Evolutionary conservation across 768 basidiomycete genomes (phyloP), one percentile per base, ranked within the genome.

Genomic region (Lactarius akahatsu): DNA sequence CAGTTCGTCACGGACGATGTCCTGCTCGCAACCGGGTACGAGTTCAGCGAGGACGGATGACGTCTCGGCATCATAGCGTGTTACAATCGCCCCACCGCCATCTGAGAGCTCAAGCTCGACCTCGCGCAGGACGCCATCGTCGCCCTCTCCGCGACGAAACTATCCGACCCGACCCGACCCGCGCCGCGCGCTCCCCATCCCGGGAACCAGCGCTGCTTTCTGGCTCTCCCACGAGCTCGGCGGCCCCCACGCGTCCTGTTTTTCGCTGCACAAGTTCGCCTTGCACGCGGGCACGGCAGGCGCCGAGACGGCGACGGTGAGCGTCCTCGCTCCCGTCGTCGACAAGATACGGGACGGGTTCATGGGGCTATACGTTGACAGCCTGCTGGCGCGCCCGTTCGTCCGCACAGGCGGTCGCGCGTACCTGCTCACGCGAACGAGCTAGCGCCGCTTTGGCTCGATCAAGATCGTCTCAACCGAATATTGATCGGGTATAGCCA

Each of bases 21-120:
- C 41, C 54, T 77, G 30, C 50, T 74, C 50, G 73, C 72, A 13
- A 75, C 74, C 0, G 77, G 75, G 0, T 75, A 73, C 50, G 70
- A 72, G 28, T 61, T 69, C 7, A 61, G 71, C 13, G 61, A 62
- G 32, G 76, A 77, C 57, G 74, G 70, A 1, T 71, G 73, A 23
- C 67, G 71, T n/a, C 73, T 77, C 30, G 76, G 77, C 1, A 70
- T 76, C 59, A 71, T 68, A 4, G 74, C 73, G 23, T 78, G 76
- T 69, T 66, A 67, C 40, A 77, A 77, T 61, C 67, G 75, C 2
- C 72, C 72, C 0, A 66, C 73, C 8, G 59, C 70, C 4, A 69
- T 78, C 26, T 76, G 71, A 71, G 71, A 70, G 8, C 62, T 78
- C 62, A 55, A 60, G 11, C 40, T 76, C 9, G 61, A 56, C 36